These are phyloP conservation scores for Leccinum angustisporum DNA, from an alignment of 1,284 basidiomycete genomes.

Conservation along the genomic window DNA sequence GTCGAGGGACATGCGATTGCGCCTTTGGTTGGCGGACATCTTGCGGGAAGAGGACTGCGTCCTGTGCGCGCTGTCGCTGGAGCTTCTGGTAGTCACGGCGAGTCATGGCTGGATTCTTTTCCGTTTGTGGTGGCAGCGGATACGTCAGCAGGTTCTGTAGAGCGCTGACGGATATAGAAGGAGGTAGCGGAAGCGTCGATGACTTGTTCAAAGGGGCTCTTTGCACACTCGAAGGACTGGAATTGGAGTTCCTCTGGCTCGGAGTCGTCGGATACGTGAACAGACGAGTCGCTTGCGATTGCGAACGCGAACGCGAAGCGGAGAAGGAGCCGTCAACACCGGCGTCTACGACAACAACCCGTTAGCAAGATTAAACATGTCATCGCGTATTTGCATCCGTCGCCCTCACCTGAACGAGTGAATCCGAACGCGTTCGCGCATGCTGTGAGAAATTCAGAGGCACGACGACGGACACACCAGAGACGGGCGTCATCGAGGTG, in stretches of 20 bases:
- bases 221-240: conserved; percentile 43
- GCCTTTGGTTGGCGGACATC: conserved; percentile 39
- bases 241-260: conserved; percentile 53
- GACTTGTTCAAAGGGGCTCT: conserved; percentile 62
- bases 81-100: conserved; percentile 47
- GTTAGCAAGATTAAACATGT: not conserved
- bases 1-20: conserved; percentile 65
- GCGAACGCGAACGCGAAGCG: not conserved
- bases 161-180: conserved; percentile 60
- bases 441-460: not conserved
- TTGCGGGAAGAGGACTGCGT: conserved; percentile 32
- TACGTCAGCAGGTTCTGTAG: conserved; percentile 47
- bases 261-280: conserved; percentile 65
- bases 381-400: not conserved
- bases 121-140: conserved; percentile 36
- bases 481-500: not conserved
- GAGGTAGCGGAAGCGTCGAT: conserved; percentile 53
- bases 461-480: not conserved
- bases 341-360: not conserved
- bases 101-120: conserved; percentile 74
- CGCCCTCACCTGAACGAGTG: not conserved
- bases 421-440: not conserved
- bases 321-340: not conserved
- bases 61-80: conserved; percentile 34
- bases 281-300: too few species aligned